Base-by-base conservation (phyloP, 2,329 filamentous ascomycete species). In the Aspergillus aculeatus region DNA sequence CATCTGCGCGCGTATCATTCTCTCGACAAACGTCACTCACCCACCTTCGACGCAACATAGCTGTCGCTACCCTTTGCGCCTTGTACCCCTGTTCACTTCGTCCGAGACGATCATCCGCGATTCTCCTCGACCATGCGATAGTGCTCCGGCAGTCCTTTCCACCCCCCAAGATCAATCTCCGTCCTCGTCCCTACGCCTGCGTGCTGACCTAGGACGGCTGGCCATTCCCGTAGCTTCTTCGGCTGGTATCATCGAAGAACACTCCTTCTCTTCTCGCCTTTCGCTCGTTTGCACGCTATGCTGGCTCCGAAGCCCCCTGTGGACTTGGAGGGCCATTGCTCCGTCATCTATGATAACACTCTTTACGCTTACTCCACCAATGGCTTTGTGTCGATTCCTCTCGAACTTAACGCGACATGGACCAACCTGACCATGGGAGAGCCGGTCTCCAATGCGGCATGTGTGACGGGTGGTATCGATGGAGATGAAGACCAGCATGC, bases 281-380 rank as follows among this genome's bases (percentile, higher is more conserved):
- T 41, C 49, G 60, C 38, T 41, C 41, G 31, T 58, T 57, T 55
- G 54, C 62, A 61, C 65, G 70, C 69, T 50, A 96, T 96, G 92
- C 80, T 86, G 71, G 81, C 89, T 58, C 91, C 92, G 52, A 78
- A 86, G 70, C 92, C 92, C 55, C 80, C 84, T 56, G 83, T 86
- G 71, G 81, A 88, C 63, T 80, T 97, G 73, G 84, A 87, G 74
- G 86, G 88, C 76, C 87, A 91, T 70, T 98, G 94, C 78, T 92
- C 92, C 59, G 86, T 89, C 70, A 84, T 97, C 62, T 82, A 91
- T 79, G 82, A 92, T 72, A 88, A 92, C 74, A 92, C 87, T 12
- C 85, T 98, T 56, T 98, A 96, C 79, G 87, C 90, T 50, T 96
- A 91, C 75, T 91, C 91, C 5, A 78, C 86, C 9, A 78, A 85